Percentiles rank a stretch among this genome's conserved stretches.
phyloP scores from a whole-genome alignment of 1,284 basidiomycete genomes.

The Sanguinoderma infundibulare region DNA sequence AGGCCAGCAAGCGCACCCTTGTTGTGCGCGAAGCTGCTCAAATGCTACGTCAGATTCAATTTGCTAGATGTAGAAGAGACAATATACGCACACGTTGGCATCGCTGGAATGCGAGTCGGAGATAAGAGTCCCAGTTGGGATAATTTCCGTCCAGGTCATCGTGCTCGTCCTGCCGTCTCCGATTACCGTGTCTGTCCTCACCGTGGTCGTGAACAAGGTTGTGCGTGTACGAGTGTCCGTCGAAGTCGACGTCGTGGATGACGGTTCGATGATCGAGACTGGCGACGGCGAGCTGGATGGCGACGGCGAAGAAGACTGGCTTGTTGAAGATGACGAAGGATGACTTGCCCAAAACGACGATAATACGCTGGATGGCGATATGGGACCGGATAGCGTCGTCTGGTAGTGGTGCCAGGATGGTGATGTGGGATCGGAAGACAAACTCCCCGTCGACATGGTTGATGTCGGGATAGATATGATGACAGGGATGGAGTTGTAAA shows the following conservation, averaged over 20 bases:
- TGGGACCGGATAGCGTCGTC: not conserved
- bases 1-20: constrained; percentile 35
- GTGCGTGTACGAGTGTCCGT: constrained; percentile 1
- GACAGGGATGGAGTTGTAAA: not conserved
- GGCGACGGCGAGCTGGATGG: constrained; percentile 4
- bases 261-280: constrained; percentile 4
- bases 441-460: not conserved
- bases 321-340: not conserved
- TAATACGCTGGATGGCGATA: not conserved
- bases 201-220: constrained; percentile 25
- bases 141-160: constrained; percentile 23
- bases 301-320: not conserved
- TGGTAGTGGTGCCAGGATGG: not conserved
- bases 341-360: not conserved
- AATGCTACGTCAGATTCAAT: not conserved
- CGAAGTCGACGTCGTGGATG: constrained; percentile 19
- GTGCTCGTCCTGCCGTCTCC: constrained; percentile 15
- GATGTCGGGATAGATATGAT: not conserved
- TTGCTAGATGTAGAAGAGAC: not conserved
- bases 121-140: constrained; percentile 31
- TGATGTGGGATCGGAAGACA: not conserved
- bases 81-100: constrained; percentile 20
- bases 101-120: constrained; percentile 18
- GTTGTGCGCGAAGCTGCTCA: constrained; percentile 29
- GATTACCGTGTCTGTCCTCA: constrained; percentile 25